Evolutionary conservation across 805 yeast species (phyloP), one percentile per base, ranked within the genome.

Genomic region (Ogataea chonburiensis): DNA sequence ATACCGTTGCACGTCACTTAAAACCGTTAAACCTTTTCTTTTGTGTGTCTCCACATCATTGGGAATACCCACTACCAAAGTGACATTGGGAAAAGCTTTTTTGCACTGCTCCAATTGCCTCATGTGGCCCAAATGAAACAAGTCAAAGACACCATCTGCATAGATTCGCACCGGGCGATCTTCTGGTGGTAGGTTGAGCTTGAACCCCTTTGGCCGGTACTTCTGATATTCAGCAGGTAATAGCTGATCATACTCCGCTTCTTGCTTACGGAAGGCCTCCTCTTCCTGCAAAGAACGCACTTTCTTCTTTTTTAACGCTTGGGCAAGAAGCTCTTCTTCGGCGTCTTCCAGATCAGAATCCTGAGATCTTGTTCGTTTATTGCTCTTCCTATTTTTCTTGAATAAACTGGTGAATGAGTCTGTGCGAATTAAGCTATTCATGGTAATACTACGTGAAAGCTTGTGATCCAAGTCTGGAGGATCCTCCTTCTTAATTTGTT

Each of bases 61-160:
- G 11, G 98, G 97, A 14, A 91, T 74, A 30, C 98, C 98, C 52
- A 91, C 86, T 17, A 93, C 88, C 53, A 93, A 70, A 38, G 77
- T 73, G 20, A 85, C 95, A 51, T 86, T 86, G 9, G 86, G 83
- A 45, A 93, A 79, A 11, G 95, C 77, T 60, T 91, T 89, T 54
- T 93, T 91, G 51, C 98, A 91, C 64, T 93, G 98, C 58, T 93
- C 98, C 51, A 93, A 70, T 61, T 93, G 98, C 56, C 88, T 79
- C 98, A 93, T 93, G 59, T 93, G 98, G 16, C 98, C 98, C 55
- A 93, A 61, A 63, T 93, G 98, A 66, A 93, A 93, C 45, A 93
- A 67, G 63, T 93, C 98, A 67, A 93, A 93, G 13, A 93, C 96
- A 35, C 98, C 98, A 63, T 93, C 98, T 5, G 98, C 98, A 59